Evolutionary conservation across 2,329 filamentous ascomycete genomes (phyloP), one percentile per base, ranked within the genome.

Genomic region (Ascochyta pisi): DNA sequence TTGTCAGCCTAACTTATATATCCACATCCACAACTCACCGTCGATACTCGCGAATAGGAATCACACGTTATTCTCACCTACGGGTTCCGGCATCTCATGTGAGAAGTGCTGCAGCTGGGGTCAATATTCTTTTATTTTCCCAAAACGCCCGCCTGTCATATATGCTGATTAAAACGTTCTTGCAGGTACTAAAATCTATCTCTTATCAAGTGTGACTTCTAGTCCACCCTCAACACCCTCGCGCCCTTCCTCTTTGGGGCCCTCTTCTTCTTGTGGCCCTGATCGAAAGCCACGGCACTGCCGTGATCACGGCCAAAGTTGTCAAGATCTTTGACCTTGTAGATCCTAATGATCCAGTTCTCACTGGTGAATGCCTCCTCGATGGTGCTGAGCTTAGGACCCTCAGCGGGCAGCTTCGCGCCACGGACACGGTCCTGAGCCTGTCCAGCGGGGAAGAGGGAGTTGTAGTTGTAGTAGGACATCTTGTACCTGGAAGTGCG

Each of bases 281-380:
- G 87, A 58, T 92, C 89, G 72, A 94, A 94, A 6, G 88, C 84
- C 27, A 81, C 78, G 1, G 84, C 86, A 64, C 80, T 84, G 62
- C 85, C 85, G 74, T 97, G 94, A 69, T 96, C 92, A 75, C 95
- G 87, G 51, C 92, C 94, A 64, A 99, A 83, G 76, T 98, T 98
- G 81, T 99, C 95, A 57, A 97, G 87, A 70, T 96, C 93, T 83
- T 99, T 99, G 80, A 99, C 95, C 84, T 99, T 99, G 85, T 97
- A 99, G 73, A 99, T 97, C 63, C 95, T 86, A 75, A 99, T 98
- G 77, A 99, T 99, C 95, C 95, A 99, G 84, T 99, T 99, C 83
- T 99, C 95, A 72, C 92, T 96, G 51, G 96, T 99, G 77, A 96
- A 99, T 9, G 95, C 95, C 80, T 99, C 95, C 76, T 99, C 95